phyloP scores from a whole-genome alignment of 371 early-diverging fungal genomes.

The Mucor irregularis region DNA sequence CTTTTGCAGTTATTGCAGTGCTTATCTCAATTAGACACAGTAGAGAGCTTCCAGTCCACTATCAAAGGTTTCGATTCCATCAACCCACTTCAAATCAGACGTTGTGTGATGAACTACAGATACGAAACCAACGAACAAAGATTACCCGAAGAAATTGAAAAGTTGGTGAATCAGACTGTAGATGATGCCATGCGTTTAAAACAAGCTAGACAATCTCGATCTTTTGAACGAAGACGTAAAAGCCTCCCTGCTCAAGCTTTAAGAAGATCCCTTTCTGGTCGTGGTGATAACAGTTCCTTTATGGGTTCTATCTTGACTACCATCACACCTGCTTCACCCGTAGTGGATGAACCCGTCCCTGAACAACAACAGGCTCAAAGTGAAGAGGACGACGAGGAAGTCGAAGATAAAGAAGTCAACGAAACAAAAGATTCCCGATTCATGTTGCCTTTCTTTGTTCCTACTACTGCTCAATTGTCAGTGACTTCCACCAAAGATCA shows the following conservation, averaged over 20 bases:
- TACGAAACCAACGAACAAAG: slow-evolving; percentile 82
- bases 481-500: neutral
- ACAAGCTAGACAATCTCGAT: slow-evolving; percentile 48
- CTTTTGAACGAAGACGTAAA: slow-evolving; percentile 34
- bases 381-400: slow-evolving; percentile 29
- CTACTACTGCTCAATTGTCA: slow-evolving; percentile 37
- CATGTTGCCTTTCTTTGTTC: slow-evolving; percentile 56
- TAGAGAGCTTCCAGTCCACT: slow-evolving; percentile 71
- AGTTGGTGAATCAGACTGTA: slow-evolving; percentile 65
- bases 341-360: too few species aligned
- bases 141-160: slow-evolving; percentile 67
- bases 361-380: slow-evolving; percentile 2
- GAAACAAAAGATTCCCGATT: slow-evolving; percentile 51
- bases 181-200: slow-evolving; percentile 60
- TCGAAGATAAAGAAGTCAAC: slow-evolving; percentile 35
- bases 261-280: slow-evolving; percentile 30
- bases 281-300: slow-evolving; percentile 26
- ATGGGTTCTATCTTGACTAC: slow-evolving; percentile 22
- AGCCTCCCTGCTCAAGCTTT: slow-evolving; percentile 18
- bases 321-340: neutral
- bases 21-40: slow-evolving; percentile 65
- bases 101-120: slow-evolving; percentile 73
- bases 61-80: slow-evolving; percentile 61
- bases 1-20: slow-evolving; percentile 81
- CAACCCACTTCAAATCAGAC: slow-evolving; percentile 71